Conservation (phyloP, 345 rosid genomes). For the Pistacia vera region DNA sequence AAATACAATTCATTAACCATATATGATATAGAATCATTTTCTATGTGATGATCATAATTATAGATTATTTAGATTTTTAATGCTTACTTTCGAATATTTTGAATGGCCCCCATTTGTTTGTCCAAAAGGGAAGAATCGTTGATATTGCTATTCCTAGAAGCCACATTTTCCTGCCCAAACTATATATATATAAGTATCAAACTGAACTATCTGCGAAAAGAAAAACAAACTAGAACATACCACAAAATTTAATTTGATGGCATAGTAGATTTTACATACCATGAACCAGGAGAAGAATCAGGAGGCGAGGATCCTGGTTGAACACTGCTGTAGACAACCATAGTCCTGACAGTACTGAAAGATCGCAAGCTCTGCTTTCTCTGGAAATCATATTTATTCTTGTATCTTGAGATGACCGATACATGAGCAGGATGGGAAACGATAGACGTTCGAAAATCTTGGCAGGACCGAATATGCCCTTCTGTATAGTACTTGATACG, state of each 20-base stretch:
- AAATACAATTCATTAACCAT: not conserved
- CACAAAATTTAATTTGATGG: not conserved
- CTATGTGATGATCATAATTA: no score
- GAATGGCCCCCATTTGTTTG: slow-evolving; percentile 46
- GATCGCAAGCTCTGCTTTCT: slow-evolving; percentile 11
- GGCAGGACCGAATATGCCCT: not conserved
- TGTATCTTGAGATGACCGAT: not conserved
- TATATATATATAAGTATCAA: not conserved
- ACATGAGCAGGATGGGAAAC: not conserved
- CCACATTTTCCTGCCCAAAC: slow-evolving; percentile 51
- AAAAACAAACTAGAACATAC: not conserved
- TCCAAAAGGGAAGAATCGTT: slow-evolving; percentile 39
- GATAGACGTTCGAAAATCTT: not conserved
- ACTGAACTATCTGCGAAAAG: not conserved
- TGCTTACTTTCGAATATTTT: slow-evolving; percentile 38
- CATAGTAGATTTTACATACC: slow-evolving; percentile 1
- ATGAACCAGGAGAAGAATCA: slow-evolving; percentile 20
- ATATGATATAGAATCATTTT: no score
- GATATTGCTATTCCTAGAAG: slow-evolving; percentile 46
- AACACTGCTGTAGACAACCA: slow-evolving; percentile 26
- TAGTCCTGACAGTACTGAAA: slow-evolving; percentile 14
- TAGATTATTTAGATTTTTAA: not conserved
- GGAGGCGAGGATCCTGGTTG: slow-evolving; percentile 31
- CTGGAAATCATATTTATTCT: not conserved
- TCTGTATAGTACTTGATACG: not conserved